Percentiles rank a stretch among this genome's conserved stretches.
Conservation (phyloP, 2,329 filamentous ascomycete genomes). For the Pyricularia sp. region DNA sequence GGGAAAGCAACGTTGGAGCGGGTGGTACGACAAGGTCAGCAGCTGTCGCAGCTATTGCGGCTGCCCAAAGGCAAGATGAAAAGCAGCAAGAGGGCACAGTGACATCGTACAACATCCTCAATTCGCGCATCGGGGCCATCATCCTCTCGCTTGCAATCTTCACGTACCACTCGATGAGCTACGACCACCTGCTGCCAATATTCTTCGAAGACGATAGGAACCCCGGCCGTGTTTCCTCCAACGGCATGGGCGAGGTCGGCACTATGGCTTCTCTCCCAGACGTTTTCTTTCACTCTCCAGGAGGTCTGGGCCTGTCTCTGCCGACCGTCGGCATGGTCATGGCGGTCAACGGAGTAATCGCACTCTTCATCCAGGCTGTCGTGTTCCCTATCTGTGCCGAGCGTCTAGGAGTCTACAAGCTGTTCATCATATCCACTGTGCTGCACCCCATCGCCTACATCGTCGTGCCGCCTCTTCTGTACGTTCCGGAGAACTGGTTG, state of each 20-base stretch:
- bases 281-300: constrained; percentile 45
- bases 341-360: constrained; percentile 52
- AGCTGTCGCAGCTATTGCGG: not conserved
- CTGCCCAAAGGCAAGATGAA: constrained; percentile 3
- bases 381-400: constrained; percentile 55
- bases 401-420: constrained; percentile 46
- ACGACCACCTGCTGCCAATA: constrained; percentile 84
- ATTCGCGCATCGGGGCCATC: constrained; percentile 60
- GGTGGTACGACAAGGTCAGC: not conserved
- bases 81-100: constrained; percentile 18
- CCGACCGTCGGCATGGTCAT: constrained; percentile 49
- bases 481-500: constrained; percentile 40
- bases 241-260: constrained; percentile 15
- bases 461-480: constrained; percentile 48
- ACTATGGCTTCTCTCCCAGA: constrained; percentile 7
- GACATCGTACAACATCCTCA: constrained; percentile 32
- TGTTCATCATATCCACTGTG: constrained; percentile 48
- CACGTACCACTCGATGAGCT: constrained; percentile 92
- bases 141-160: constrained; percentile 81
- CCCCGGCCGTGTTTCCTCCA: constrained; percentile 23
- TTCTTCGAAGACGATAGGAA: constrained; percentile 74
- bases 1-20: constrained; percentile 7
- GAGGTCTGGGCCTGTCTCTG: constrained; percentile 53
- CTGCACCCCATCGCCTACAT: constrained; percentile 54
- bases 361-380: constrained; percentile 62